Conservation (phyloP, 768 basidiomycete genomes). For the Podaxis rugospora region DNA sequence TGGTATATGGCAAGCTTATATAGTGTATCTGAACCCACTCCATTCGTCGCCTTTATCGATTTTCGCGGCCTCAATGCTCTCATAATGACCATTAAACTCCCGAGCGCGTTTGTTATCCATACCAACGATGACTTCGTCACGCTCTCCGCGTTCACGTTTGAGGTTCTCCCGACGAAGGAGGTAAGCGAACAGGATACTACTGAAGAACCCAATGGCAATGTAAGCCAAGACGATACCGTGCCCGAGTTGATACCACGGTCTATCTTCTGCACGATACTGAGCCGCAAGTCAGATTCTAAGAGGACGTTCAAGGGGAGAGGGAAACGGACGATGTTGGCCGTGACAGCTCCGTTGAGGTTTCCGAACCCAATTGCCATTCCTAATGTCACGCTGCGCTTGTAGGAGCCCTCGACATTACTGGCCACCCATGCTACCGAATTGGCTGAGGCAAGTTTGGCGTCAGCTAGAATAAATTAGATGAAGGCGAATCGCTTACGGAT, state of each 20-base stretch:
- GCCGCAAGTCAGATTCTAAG: neutral
- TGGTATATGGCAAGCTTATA: constrained; percentile 23
- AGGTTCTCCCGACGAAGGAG: constrained; percentile 56
- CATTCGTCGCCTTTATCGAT: constrained; percentile 64
- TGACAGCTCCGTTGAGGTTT: constrained; percentile 66
- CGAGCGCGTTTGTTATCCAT: constrained; percentile 38
- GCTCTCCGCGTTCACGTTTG: constrained; percentile 58
- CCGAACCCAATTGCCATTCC: constrained; percentile 69
- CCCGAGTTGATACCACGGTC: constrained; percentile 66
- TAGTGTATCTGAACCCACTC: constrained; percentile 72
- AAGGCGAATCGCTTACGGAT: constrained; percentile 33
- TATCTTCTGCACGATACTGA: constrained; percentile 61
- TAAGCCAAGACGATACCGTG: constrained; percentile 69
- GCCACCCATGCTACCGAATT: constrained; percentile 56
- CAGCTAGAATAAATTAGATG: neutral
- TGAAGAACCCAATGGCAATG: constrained; percentile 60
- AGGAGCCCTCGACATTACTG: constrained; percentile 68
- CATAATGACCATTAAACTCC: constrained; percentile 49
- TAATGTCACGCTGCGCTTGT: constrained; percentile 66
- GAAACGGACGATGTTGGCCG: constrained; percentile 56
- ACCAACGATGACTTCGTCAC: constrained; percentile 61
- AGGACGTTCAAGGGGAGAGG: neutral
- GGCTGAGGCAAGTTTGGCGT: constrained; percentile 7
- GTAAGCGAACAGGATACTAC: constrained; percentile 42
- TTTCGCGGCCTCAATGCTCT: constrained; percentile 52